These are phyloP conservation scores for Coprinopsis marcescibilis DNA, from an alignment of 768 basidiomycete species.

Conservation along the genomic window DNA sequence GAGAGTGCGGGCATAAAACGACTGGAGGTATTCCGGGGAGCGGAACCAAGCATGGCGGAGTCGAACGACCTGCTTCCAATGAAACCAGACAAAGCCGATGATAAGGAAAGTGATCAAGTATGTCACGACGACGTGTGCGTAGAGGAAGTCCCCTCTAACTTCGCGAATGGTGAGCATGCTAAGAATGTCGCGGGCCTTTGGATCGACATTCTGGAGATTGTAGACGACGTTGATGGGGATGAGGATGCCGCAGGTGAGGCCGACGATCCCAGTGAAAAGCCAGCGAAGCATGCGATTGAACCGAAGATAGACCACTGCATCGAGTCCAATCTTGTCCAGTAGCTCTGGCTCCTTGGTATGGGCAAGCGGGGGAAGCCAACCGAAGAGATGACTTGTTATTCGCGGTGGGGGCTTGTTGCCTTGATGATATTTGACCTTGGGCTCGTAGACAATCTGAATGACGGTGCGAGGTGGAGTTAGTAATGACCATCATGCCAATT, in stretches of 20 bases:
- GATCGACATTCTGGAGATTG: conserved; percentile 63
- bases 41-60: conserved; percentile 87
- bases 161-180: conserved; percentile 85
- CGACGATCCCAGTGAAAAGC: conserved; percentile 60
- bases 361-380: conserved; percentile 86
- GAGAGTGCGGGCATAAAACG: conserved; percentile 92
- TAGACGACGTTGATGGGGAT: conserved; percentile 84
- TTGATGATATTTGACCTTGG: conserved; percentile 87
- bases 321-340: conserved; percentile 82
- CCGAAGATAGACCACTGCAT: conserved; percentile 88
- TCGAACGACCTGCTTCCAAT: conserved; percentile 74
- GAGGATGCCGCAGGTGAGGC: conserved; percentile 64
- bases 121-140: conserved; percentile 77
- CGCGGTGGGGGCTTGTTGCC: conserved; percentile 73
- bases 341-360: conserved; percentile 86
- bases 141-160: conserved; percentile 64
- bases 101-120: conserved; percentile 78
- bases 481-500: neutral
- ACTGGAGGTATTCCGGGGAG: conserved; percentile 79
- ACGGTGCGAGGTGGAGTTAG: neutral
- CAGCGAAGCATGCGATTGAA: conserved; percentile 82
- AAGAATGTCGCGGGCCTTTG: conserved; percentile 51
- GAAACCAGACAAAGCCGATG: conserved; percentile 61
- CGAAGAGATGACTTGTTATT: conserved; percentile 76
- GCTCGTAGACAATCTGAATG: conserved; percentile 78